phyloP scores from a whole-genome alignment of 2,329 filamentous ascomycete species.

The Cytospora leucostoma region DNA sequence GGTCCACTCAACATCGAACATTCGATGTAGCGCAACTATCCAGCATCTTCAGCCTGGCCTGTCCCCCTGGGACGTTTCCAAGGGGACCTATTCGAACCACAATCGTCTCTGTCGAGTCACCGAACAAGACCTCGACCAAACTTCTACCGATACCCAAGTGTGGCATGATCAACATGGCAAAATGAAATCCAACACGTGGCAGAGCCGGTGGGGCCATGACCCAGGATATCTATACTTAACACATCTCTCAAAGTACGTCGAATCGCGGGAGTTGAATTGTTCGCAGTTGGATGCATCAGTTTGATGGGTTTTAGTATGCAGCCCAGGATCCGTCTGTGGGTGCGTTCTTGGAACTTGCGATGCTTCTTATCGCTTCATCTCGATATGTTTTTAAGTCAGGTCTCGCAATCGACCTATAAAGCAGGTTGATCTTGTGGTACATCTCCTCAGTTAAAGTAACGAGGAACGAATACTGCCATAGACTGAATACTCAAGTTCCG shows the following conservation, averaged over 20 bases:
- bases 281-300: not conserved
- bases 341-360: constrained; percentile 5
- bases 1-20: constrained; percentile 6
- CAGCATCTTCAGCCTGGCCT: constrained; percentile 10
- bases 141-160: not conserved
- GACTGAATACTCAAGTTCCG: not conserved
- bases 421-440: not conserved
- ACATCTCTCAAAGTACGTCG: not conserved
- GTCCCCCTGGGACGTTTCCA: constrained; percentile 11
- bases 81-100: not conserved
- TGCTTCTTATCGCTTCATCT: not conserved
- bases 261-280: not conserved
- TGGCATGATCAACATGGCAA: not conserved
- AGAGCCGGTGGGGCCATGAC: not conserved
- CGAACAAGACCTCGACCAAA: not conserved
- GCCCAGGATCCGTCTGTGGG: constrained; percentile 11
- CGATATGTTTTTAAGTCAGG: not conserved
- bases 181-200: not conserved
- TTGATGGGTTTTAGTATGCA: constrained; percentile 7
- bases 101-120: not conserved
- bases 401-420: not conserved
- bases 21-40: constrained; percentile 1
- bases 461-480: not conserved
- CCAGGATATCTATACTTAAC: not conserved
- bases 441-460: not conserved